Conservation (phyloP, 768 basidiomycete genomes). For the Erythrobasidium yunnanense region DNA sequence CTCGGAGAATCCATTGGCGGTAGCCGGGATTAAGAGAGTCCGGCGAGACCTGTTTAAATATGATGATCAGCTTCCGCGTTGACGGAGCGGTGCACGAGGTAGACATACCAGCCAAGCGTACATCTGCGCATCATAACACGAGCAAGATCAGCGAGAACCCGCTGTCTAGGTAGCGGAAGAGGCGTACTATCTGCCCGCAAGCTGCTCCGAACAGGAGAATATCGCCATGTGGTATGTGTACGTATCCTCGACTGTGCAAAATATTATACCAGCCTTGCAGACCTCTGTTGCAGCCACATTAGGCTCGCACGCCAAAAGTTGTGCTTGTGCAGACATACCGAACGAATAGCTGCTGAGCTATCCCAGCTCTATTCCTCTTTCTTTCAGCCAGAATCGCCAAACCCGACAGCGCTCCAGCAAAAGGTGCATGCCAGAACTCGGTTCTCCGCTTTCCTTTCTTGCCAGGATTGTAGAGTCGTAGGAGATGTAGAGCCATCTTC, state of each 20-base stretch:
- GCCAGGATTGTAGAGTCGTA: conserved; percentile 37
- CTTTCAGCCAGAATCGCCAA: conserved; percentile 69
- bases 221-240: conserved; percentile 70
- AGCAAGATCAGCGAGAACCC: not conserved
- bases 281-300: conserved; percentile 51
- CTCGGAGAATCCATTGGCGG: conserved; percentile 33
- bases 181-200: conserved; percentile 64
- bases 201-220: conserved; percentile 70
- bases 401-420: conserved; percentile 68
- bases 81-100: conserved; percentile 23
- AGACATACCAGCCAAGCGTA: conserved; percentile 24
- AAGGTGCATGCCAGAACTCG: conserved; percentile 61
- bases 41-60: conserved; percentile 30
- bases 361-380: conserved; percentile 52
- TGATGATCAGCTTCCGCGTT: not conserved
- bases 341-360: conserved; percentile 81
- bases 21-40: conserved; percentile 34
- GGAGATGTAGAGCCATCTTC: conserved; percentile 49
- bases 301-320: not conserved
- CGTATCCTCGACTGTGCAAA: conserved; percentile 55
- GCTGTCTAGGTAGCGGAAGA: not conserved
- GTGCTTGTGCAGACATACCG: conserved; percentile 46
- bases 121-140: conserved; percentile 28
- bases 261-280: conserved; percentile 81
- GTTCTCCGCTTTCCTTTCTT: conserved; percentile 42